phyloP scores from a whole-genome alignment of 305 asterid species.

The Fraxinus dipetala region DNA sequence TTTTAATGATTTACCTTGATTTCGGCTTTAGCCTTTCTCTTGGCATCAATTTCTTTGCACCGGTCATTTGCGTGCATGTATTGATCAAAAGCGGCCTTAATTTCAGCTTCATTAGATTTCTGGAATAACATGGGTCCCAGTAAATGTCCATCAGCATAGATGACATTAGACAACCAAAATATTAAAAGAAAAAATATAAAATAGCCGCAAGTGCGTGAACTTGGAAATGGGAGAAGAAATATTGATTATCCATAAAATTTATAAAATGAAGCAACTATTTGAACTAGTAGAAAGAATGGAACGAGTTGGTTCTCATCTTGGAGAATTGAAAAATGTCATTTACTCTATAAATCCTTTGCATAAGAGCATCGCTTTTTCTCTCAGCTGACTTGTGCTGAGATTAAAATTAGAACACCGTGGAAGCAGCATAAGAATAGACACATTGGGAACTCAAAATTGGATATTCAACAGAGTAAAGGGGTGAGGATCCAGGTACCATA shows the following conservation, averaged over 20 bases:
- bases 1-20: constrained; percentile 49
- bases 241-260: background rate
- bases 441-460: background rate
- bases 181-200: constrained; percentile 2
- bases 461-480: background rate
- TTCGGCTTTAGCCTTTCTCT: constrained; percentile 61
- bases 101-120: constrained; percentile 56
- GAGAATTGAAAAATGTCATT: background rate
- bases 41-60: constrained; percentile 58
- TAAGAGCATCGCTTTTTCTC: background rate
- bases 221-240: constrained; percentile 5
- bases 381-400: background rate
- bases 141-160: constrained; percentile 24
- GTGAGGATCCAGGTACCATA: background rate
- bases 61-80: constrained; percentile 59
- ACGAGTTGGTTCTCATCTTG: constrained; percentile 1
- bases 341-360: background rate
- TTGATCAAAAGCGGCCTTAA: constrained; percentile 46
- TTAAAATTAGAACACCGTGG: background rate
- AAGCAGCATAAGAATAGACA: background rate
- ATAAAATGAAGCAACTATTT: background rate
- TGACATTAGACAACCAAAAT: background rate
- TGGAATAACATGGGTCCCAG: constrained; percentile 37
- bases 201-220: constrained; percentile 7
- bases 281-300: background rate